Conservation (phyloP, 495 filamentous ascomycete species). For the Penicillium longicatenatum region DNA sequence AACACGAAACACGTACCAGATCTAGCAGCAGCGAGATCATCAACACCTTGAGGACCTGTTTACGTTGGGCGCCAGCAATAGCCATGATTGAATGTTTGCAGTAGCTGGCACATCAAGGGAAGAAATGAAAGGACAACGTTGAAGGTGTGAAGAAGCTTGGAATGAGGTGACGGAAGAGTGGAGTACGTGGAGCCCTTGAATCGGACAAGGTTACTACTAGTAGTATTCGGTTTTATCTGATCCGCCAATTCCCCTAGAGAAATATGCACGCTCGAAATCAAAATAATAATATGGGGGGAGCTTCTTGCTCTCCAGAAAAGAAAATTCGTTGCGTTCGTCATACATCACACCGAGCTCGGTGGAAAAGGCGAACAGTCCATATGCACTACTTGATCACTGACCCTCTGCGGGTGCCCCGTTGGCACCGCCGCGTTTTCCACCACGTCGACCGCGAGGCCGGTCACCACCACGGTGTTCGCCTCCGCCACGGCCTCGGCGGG, state of each 20-base stretch:
- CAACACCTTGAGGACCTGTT: slow-evolving; percentile 78
- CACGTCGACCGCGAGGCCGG: slow-evolving; percentile 43
- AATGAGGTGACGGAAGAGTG: slow-evolving; percentile 1
- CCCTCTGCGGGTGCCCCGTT: slow-evolving; percentile 28
- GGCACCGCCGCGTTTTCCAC: slow-evolving; percentile 36
- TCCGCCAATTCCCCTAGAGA: slow-evolving; percentile 9
- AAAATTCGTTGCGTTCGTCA: slow-evolving; percentile 52
- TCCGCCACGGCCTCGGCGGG: slow-evolving; percentile 45
- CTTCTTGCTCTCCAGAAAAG: slow-evolving; percentile 33
- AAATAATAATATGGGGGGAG: slow-evolving; percentile 36
- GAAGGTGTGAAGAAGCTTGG: neutral
- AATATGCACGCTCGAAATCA: slow-evolving; percentile 50
- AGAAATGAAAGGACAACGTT: neutral
- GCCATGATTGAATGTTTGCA: slow-evolving; percentile 30
- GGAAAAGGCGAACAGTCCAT: slow-evolving; percentile 13
- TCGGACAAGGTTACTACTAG: neutral
- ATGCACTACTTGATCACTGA: neutral
- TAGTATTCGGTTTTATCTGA: slow-evolving; percentile 1
- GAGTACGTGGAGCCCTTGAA: neutral
- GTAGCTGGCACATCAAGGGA: neutral
- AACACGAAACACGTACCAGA: slow-evolving; percentile 48
- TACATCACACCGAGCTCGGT: slow-evolving; percentile 39
- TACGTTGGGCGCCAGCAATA: slow-evolving; percentile 55
- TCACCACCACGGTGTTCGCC: slow-evolving; percentile 31
- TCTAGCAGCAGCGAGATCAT: slow-evolving; percentile 73